Conservation (phyloP, 2,329 filamentous ascomycete species). For the Fusarium siculi region DNA sequence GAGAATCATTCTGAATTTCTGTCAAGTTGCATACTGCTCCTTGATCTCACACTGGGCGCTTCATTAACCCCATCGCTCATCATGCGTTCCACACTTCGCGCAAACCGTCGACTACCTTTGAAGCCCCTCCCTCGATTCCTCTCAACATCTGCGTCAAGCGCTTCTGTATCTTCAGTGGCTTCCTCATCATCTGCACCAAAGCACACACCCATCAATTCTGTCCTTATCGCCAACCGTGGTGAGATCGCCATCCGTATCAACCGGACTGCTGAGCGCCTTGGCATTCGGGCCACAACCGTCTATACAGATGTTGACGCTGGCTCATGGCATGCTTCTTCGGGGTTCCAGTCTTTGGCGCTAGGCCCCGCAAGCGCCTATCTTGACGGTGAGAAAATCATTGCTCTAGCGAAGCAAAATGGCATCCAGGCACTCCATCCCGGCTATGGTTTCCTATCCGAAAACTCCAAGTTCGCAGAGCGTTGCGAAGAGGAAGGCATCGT, state of each 20-base stretch:
- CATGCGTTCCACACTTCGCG: constrained; percentile 66
- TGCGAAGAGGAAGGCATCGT: constrained; percentile 91
- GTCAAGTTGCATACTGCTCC: constrained; percentile 18
- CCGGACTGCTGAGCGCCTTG: constrained; percentile 85
- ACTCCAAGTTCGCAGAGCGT: constrained; percentile 86
- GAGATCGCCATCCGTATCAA: constrained; percentile 96
- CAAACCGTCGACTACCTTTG: constrained; percentile 60
- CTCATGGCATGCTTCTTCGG: constrained; percentile 88
- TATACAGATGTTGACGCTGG: constrained; percentile 92
- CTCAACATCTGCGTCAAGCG: constrained; percentile 49
- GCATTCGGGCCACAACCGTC: constrained; percentile 91
- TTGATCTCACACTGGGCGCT: constrained; percentile 26
- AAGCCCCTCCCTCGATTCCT: constrained; percentile 55
- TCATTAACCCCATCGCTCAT: constrained; percentile 32
- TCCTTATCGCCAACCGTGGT: constrained; percentile 95
- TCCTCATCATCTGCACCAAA: constrained; percentile 47
- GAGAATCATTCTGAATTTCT: constrained; percentile 8
- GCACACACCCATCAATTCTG: constrained; percentile 72
- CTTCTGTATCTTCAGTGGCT: constrained; percentile 47
- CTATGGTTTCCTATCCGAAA: constrained; percentile 96
- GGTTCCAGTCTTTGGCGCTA: constrained; percentile 84
- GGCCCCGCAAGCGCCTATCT: constrained; percentile 88
- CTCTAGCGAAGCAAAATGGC: constrained; percentile 83
- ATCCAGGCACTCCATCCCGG: constrained; percentile 95
- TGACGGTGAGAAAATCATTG: constrained; percentile 91